These are phyloP conservation scores for Phytophthora niederhauseri DNA, from an alignment of 352 stramenopile species.

Conservation along the genomic window DNA sequence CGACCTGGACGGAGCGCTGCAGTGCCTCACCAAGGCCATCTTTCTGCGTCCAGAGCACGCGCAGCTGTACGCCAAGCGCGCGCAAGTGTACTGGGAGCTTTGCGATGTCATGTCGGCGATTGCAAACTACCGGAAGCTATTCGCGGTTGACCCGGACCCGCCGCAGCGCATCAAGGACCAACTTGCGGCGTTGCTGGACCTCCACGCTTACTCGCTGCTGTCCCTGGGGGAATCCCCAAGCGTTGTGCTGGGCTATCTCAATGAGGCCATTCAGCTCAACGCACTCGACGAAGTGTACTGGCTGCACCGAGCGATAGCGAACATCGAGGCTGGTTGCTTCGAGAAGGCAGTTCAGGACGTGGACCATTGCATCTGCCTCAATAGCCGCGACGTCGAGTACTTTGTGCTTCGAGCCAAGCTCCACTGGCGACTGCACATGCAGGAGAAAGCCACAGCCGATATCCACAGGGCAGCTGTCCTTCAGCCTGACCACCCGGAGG, in stretches of 20 bases:
- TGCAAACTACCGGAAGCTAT: conserved; percentile 78
- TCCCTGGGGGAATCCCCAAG: conserved; percentile 53
- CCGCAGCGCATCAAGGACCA: conserved; percentile 77
- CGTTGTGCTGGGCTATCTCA: conserved; percentile 71
- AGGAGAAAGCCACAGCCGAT: conserved; percentile 73
- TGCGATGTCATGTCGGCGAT: conserved; percentile 84
- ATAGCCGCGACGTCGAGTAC: conserved; percentile 79
- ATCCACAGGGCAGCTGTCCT: conserved; percentile 65
- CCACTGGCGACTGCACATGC: conserved; percentile 78
- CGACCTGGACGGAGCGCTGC: conserved; percentile 56
- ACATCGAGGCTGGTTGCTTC: conserved; percentile 63
- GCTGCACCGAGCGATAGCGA: conserved; percentile 74
- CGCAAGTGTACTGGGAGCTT: conserved; percentile 73
- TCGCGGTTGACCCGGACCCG: conserved; percentile 59
- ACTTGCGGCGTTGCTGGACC: conserved; percentile 72
- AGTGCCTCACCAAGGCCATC: conserved; percentile 76
- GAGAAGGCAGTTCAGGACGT: conserved; percentile 81
- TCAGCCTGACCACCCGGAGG: conserved; percentile 68
- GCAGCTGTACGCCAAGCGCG: conserved; percentile 66
- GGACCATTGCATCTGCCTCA: conserved; percentile 83
- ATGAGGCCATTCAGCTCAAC: conserved; percentile 78
- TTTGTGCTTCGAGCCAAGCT: conserved; percentile 84
- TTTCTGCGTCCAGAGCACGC: conserved; percentile 66
- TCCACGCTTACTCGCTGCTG: conserved; percentile 77
- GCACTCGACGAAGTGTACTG: conserved; percentile 74